A percentile compares a stretch with the other conserved stretches of the same genome.
phyloP scores from a whole-genome alignment of 805 yeast species.

The Yamadazyma nakazawae region DNA sequence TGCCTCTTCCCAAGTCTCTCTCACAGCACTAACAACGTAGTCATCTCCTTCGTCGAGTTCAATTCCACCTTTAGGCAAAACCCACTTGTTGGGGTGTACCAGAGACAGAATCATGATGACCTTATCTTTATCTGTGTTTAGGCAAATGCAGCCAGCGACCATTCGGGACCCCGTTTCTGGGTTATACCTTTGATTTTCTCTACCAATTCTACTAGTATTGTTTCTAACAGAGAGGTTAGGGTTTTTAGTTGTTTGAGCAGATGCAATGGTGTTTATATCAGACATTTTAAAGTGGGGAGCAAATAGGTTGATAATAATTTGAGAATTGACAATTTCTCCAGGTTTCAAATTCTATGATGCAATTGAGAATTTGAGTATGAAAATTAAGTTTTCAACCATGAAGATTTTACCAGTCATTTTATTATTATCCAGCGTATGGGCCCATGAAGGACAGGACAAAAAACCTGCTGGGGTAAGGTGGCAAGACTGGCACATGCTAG shows the following conservation, averaged over 20 bases:
- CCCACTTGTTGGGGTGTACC: slow-evolving; percentile 70
- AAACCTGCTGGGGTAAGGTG: slow-evolving; percentile 56
- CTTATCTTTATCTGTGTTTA: slow-evolving; percentile 52
- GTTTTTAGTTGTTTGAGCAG: not conserved
- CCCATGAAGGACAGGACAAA: slow-evolving; percentile 3
- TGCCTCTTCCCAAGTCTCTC: slow-evolving; percentile 99
- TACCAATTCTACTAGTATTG: slow-evolving; percentile 47
- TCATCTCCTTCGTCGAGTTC: slow-evolving; percentile 72
- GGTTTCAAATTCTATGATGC: not conserved
- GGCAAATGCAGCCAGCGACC: slow-evolving; percentile 89
- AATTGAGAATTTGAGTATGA: slow-evolving; percentile 2
- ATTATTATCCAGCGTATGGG: not conserved
- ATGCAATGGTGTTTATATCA: not conserved
- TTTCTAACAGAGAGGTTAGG: slow-evolving; percentile 8
- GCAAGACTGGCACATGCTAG: slow-evolving; percentile 89
- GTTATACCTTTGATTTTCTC: slow-evolving; percentile 57
- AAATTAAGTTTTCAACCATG: not conserved
- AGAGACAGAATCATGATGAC: slow-evolving; percentile 80
- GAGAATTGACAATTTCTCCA: not conserved
- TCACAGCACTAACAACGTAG: slow-evolving; percentile 52
- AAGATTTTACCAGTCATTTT: not conserved
- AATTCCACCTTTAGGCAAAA: slow-evolving; percentile 93
- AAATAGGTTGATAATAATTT: too few relatives aligned
- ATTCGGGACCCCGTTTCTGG: slow-evolving; percentile 70
- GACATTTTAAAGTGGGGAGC: not conserved